Conservation (phyloP, 2,329 filamentous ascomycete genomes). For the Chaetomiaceae sp. region DNA sequence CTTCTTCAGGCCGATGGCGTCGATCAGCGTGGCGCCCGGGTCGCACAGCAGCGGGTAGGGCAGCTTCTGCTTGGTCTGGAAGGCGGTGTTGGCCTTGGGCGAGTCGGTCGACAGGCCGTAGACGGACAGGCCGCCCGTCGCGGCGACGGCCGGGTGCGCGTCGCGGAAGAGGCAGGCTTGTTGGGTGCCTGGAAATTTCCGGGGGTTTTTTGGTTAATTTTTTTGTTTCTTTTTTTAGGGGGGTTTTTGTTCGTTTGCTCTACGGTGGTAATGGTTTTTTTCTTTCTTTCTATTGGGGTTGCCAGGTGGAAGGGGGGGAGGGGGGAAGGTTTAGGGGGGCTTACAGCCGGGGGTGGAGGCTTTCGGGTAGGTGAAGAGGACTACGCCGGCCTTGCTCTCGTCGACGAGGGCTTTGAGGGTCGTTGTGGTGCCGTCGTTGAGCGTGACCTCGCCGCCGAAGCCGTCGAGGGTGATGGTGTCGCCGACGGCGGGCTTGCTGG, state of each 20-base stretch:
- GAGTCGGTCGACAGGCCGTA: conserved; percentile 87
- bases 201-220: neutral
- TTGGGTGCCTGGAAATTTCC: conserved; percentile 64
- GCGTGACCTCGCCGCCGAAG: conserved; percentile 72
- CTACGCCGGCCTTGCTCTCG: conserved; percentile 78
- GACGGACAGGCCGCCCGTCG: conserved; percentile 69
- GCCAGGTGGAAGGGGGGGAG: neutral
- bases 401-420: conserved; percentile 77
- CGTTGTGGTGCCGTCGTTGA: conserved; percentile 75
- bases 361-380: conserved; percentile 93
- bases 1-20: conserved; percentile 87
- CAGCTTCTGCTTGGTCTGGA: conserved; percentile 86
- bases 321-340: conserved; percentile 34
- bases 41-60: conserved; percentile 89
- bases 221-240: neutral
- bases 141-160: conserved; percentile 69
- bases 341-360: conserved; percentile 92
- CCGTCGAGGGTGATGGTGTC: conserved; percentile 52
- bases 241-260: too few species aligned
- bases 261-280: too few species aligned
- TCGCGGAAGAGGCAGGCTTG: conserved; percentile 95
- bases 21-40: conserved; percentile 66
- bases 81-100: conserved; percentile 86
- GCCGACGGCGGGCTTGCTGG: conserved; percentile 46
- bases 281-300: too few species aligned